Conservation (phyloP, 75 land plant genomes). For the Ceratopteris richardii region DNA sequence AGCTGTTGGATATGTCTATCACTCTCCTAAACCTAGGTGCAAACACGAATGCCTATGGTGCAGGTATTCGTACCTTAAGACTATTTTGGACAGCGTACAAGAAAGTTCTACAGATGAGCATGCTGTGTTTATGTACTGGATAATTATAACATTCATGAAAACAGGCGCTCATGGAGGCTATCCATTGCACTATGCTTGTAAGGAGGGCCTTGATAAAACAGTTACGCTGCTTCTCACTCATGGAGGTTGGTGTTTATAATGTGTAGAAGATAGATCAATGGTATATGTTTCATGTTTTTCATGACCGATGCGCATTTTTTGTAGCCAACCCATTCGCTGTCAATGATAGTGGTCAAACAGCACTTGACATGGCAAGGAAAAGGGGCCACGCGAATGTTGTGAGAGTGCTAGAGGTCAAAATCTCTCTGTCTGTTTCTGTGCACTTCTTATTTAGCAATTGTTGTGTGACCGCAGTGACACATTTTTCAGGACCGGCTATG, state of each 20-base stretch:
- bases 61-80: no score
- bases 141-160: no score
- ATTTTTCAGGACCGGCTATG: conserved; percentile 41
- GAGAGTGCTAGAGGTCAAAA: conserved; percentile 6
- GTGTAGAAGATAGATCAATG: no score
- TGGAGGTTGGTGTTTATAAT: conserved; percentile 53
- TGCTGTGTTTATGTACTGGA: background rate
- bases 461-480: no score
- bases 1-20: conserved; percentile 48
- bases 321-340: conserved; percentile 14
- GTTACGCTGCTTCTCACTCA: conserved; percentile 63
- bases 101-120: no score
- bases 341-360: conserved; percentile 17
- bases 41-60: conserved; percentile 74
- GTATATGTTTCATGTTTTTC: no score
- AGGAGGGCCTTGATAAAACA: conserved; percentile 67
- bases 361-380: conserved; percentile 16
- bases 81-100: background rate
- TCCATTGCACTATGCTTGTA: conserved; percentile 95
- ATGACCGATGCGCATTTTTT: no score
- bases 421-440: background rate
- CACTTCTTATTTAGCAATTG: background rate
- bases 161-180: conserved; percentile 76
- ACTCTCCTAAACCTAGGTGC: conserved; percentile 75
- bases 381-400: conserved; percentile 12